Percentiles rank a stretch among this genome's conserved stretches.
phyloP scores from a whole-genome alignment of 2,329 filamentous ascomycete genomes.

The Didymella segeticola region DNA sequence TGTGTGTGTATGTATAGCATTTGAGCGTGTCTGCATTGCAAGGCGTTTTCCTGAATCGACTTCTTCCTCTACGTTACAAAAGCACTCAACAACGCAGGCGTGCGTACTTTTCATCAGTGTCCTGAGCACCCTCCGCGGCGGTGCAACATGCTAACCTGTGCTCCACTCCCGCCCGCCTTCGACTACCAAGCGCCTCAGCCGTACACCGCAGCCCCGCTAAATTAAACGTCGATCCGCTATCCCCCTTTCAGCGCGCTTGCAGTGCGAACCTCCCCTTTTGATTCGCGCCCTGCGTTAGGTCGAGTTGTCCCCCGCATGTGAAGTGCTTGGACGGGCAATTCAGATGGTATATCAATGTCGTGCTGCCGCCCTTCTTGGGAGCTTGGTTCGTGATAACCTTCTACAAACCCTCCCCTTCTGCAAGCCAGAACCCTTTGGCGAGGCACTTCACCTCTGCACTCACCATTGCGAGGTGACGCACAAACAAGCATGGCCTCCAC shows the following conservation, averaged over 20 bases:
- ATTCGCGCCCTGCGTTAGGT: conserved; percentile 21
- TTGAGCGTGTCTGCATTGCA: conserved; percentile 29
- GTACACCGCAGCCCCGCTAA: conserved; percentile 2
- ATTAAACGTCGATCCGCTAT: conserved; percentile 17
- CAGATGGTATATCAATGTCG: no score
- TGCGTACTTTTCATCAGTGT: neutral
- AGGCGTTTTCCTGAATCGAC: no score
- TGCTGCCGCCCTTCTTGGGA: conserved; percentile 13
- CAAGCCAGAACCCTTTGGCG: no score
- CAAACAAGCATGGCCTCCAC: conserved; percentile 16
- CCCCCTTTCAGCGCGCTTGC: neutral
- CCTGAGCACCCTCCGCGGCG: no score
- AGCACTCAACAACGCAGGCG: neutral
- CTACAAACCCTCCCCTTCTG: no score
- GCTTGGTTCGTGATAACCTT: no score
- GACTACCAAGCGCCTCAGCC: conserved; percentile 13
- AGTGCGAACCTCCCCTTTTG: neutral
- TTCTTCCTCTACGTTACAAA: no score
- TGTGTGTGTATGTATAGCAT: conserved; percentile 15
- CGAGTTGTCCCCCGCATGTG: conserved; percentile 8
- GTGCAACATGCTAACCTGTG: no score
- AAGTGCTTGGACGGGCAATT: conserved; percentile 10
- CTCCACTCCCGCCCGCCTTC: no score
- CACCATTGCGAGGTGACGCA: no score
- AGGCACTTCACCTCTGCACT: no score